Base-by-base conservation (phyloP, 176 grass and related monocot species). In the Metroxylon sagu region DNA sequence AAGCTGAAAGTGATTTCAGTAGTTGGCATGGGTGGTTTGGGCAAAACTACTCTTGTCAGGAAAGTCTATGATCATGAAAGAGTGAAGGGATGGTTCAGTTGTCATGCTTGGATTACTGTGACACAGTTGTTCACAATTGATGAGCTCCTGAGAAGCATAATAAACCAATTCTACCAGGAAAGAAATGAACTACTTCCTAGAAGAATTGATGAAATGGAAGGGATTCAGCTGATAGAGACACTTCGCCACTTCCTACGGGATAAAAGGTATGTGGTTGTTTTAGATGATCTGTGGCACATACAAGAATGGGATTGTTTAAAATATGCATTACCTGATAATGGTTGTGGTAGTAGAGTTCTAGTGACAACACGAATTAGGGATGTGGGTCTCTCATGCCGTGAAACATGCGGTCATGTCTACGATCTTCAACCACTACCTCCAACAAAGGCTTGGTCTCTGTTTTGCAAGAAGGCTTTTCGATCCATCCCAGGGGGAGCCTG, bases 251-350 rank as follows among this genome's bases (percentile, higher is more conserved):
- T 68, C 59, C 66, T 82, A 12, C 17, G 19, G 16, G 66, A 71
- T 48, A 76, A 75, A 52, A 65, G 53, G 28, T 82, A 76, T 43
- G 12, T 82, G 5, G 52, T 82, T 29, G 65, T 82, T 16, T 52
- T 82, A 0, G 79, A 82, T 76, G 71, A 76, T 53, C 16, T 82
- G 6, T 71, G 66, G 71, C 26, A 69, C 53, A 67, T 39, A 23
- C 6, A 49, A 26, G 54, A 25, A 54, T 82, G 65, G 79, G 55
- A 76, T 71, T 25, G 19, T 48, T 61, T 82, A 21, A 82, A 70
- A 15, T 43, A 54, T 28, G 72, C 71, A 21, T 52, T 82, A 10
- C 79, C 66, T 4, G 10, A 82, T 48, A 54, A 82, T 29, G 18
- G 17, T 16, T 16, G 14, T 43, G 49, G 61, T 10, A 67, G 73